Evolutionary conservation across 2,329 filamentous ascomycete genomes (phyloP).

Genomic region (Verticillium zaregamsianum): DNA sequence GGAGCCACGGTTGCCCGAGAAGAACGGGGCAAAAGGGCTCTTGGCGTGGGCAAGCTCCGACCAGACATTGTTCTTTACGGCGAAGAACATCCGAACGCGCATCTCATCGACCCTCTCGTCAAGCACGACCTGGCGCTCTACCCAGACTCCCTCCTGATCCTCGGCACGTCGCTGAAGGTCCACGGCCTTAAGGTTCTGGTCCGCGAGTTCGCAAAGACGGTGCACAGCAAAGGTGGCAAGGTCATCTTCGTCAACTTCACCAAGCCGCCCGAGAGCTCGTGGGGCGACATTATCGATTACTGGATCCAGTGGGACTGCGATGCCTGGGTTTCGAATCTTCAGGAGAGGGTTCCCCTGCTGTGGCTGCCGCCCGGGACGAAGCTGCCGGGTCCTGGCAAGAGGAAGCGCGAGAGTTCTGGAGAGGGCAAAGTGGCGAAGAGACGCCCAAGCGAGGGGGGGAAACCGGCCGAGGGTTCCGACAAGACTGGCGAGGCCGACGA

Average conservation of each 20-base stretch:
- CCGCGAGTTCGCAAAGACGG: conserved; percentile 66
- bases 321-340: conserved; percentile 64
- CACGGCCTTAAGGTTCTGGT: conserved; percentile 69
- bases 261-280: conserved; percentile 66
- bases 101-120: conserved; percentile 64
- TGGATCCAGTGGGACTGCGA: conserved; percentile 75
- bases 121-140: conserved; percentile 61
- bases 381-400: conserved; percentile 36
- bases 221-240: conserved; percentile 63
- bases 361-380: conserved; percentile 48
- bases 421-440: conserved; percentile 14
- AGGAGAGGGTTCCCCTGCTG: conserved; percentile 51
- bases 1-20: conserved; percentile 58
- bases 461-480: not conserved
- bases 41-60: conserved; percentile 63
- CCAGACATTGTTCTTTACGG: conserved; percentile 73
- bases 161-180: conserved; percentile 67
- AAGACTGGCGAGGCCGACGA: not conserved
- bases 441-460: not conserved
- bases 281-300: conserved; percentile 70
- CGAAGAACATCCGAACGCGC: conserved; percentile 66
- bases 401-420: conserved; percentile 27
- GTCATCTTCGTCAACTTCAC: conserved; percentile 72
- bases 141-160: conserved; percentile 64
- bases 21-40: conserved; percentile 61